phyloP scores from a whole-genome alignment of 2,329 filamentous ascomycete species.

The Passalora sequoiae region DNA sequence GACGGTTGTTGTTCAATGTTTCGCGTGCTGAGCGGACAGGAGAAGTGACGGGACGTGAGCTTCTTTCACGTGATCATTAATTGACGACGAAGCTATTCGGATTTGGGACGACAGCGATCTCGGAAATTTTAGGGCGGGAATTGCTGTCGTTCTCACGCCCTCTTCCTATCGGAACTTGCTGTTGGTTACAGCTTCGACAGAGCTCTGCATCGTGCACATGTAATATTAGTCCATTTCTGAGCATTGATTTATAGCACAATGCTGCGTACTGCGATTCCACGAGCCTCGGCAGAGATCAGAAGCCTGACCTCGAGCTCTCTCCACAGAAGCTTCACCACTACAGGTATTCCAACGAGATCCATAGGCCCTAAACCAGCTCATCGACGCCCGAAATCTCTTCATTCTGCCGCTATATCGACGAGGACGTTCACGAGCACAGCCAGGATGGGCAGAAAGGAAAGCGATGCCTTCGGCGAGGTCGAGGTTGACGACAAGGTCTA shows the following conservation, averaged over 20 bases:
- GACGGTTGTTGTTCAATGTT: too few species aligned
- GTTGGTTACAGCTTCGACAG: neutral
- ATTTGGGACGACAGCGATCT: too few species aligned
- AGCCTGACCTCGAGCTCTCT: slow-evolving; percentile 8
- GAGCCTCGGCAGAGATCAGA: slow-evolving; percentile 14
- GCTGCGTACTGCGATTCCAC: slow-evolving; percentile 17
- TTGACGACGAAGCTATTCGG: too few species aligned
- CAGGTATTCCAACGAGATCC: slow-evolving; percentile 3
- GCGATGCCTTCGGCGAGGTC: slow-evolving; percentile 95
- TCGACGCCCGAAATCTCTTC: neutral
- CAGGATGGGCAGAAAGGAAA: slow-evolving; percentile 63
- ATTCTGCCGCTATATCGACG: slow-evolving; percentile 4
- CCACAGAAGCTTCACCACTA: slow-evolving; percentile 10
- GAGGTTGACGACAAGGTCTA: slow-evolving; percentile 84
- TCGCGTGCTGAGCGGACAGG: too few species aligned
- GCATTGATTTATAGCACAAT: slow-evolving; percentile 12
- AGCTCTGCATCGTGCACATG: slow-evolving; percentile 1
- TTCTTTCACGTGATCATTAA: too few species aligned
- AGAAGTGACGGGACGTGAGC: too few species aligned
- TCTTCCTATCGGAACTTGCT: neutral
- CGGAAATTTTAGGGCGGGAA: too few species aligned
- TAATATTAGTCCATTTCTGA: slow-evolving; percentile 1
- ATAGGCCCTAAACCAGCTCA: slow-evolving; percentile 1
- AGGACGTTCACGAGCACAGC: slow-evolving; percentile 31
- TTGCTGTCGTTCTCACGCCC: too few species aligned